Base-by-base conservation (phyloP, 2,329 filamentous ascomycete species). In the Fusarium tricinctum region DNA sequence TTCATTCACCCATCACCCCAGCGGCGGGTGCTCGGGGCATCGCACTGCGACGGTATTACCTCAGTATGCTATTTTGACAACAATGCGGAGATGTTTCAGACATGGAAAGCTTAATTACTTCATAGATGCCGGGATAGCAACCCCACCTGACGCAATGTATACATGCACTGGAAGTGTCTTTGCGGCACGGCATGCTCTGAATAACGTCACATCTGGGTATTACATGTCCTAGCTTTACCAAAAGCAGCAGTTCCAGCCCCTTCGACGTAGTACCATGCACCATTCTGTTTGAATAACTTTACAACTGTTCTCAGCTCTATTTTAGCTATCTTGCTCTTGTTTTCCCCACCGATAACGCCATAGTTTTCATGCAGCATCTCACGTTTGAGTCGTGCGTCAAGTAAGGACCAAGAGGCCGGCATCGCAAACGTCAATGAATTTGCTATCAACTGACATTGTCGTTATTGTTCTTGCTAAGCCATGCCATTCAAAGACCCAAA, bases 401-500 rank as follows among this genome's bases (percentile, higher is more conserved):
- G 50, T 35, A 39, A n/a, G 60, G 47, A 58, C 47, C 32, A 35
- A 43, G 38, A 26, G 28, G 20, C 45, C n/a, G 14, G 47, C 22
- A 58, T 33, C 39, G 40, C n/a, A 44, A 44, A 47, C n/a, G 33
- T 39, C n/a, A 9, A 22, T 22, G 47, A 44, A 32, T 20, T 42
- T 26, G 17, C 33, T 39, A 59, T 47, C 47, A 53, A 45, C 46
- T 39, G 19, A 49, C 39, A 38, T 62, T 44, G 35, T 19, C 38
- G 44, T 42, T 23, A 8, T 62, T 44, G 35, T 22, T 42, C 44
- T 42, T 30, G 51, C 50, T 30, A 38, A 19, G 20, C 42, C n/a
- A 14, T 22, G 53, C 32, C 33, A 17, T 28, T 58, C 44, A 69
- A 33, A 59, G 63, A 10, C 80, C 82, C 66, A 88, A 78, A 6